These are phyloP conservation scores for Onygenales sp. DNA, from an alignment of 2,329 filamentous ascomycete genomes.

Conservation along the genomic window DNA sequence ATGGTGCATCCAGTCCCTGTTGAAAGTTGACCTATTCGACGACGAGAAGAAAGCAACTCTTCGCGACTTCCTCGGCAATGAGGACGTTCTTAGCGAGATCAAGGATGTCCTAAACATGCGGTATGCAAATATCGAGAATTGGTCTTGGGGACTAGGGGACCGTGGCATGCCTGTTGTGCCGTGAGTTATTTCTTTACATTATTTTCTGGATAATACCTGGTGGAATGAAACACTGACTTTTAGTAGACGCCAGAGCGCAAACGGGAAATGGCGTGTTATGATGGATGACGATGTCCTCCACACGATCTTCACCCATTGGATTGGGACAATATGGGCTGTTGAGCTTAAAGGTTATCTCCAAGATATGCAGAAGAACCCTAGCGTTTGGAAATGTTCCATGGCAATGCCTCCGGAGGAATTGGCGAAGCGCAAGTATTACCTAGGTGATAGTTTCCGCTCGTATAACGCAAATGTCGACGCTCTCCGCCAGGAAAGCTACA, in stretches of 20 bases:
- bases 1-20: slow-evolving; percentile 29
- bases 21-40: slow-evolving; percentile 33
- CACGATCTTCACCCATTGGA: slow-evolving; percentile 37
- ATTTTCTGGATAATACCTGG: neutral
- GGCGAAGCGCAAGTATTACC: slow-evolving; percentile 20
- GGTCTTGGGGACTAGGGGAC: slow-evolving; percentile 34
- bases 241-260: slow-evolving; percentile 27
- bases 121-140: slow-evolving; percentile 31
- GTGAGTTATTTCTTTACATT: slow-evolving; percentile 3
- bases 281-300: slow-evolving; percentile 40
- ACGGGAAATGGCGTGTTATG: slow-evolving; percentile 39
- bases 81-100: slow-evolving; percentile 33
- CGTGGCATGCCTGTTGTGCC: slow-evolving; percentile 35
- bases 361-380: slow-evolving; percentile 3
- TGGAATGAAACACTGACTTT: neutral
- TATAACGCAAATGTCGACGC: slow-evolving; percentile 6
- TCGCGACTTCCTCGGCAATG: slow-evolving; percentile 30
- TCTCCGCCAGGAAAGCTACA: slow-evolving; percentile 16
- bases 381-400: slow-evolving; percentile 10
- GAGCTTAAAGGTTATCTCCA: slow-evolving; percentile 13
- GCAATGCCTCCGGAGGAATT: slow-evolving; percentile 13
- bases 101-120: slow-evolving; percentile 37
- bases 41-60: slow-evolving; percentile 35
- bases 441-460: neutral
- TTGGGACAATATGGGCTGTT: slow-evolving; percentile 29